A percentile compares a stretch with the other conserved stretches of the same genome.
phyloP scores from a whole-genome alignment of 176 grass and related monocot species.

The Guadua angustifolia region DNA sequence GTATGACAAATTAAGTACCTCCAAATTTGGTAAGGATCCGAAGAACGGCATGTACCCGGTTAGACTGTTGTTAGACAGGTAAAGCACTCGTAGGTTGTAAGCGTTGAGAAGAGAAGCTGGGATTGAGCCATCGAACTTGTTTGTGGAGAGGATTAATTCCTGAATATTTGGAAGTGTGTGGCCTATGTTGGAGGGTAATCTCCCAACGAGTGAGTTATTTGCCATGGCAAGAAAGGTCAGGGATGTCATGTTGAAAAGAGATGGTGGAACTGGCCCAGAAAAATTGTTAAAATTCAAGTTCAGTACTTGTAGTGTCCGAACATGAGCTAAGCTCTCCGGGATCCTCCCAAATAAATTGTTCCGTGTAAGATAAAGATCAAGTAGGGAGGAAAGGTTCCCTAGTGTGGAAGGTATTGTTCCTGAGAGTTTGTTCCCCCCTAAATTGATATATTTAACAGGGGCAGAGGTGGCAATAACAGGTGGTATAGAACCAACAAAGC shows the following conservation, averaged over 20 bases:
- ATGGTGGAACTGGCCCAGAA: constrained; percentile 40
- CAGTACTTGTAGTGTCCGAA: constrained; percentile 25
- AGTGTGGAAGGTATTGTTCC: constrained; percentile 61
- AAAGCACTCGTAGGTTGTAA: background rate
- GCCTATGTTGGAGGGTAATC: background rate
- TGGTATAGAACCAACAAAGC: constrained; percentile 38
- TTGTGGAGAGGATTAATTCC: constrained; percentile 9
- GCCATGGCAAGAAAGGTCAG: constrained; percentile 18
- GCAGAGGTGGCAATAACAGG: background rate
- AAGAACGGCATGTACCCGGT: constrained; percentile 45
- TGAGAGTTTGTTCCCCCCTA: constrained; percentile 37
- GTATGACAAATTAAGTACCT: constrained; percentile 25
- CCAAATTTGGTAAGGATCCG: constrained; percentile 37
- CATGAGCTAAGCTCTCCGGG: constrained; percentile 48
- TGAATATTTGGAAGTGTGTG: constrained; percentile 37
- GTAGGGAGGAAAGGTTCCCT: constrained; percentile 51
- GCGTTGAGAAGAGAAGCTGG: constrained; percentile 50
- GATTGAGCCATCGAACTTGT: constrained; percentile 47
- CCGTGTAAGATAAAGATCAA: constrained; percentile 12
- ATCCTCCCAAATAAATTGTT: constrained; percentile 56
- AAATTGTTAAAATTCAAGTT: constrained; percentile 28
- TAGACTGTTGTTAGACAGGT: constrained; percentile 19
- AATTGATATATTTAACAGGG: constrained; percentile 20
- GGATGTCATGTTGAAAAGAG: constrained; percentile 46
- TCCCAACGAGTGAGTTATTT: constrained; percentile 35